Percentiles rank a stretch among this genome's conserved stretches.
Conservation (phyloP, 805 yeast species). For the Nakazawaea holstii region DNA sequence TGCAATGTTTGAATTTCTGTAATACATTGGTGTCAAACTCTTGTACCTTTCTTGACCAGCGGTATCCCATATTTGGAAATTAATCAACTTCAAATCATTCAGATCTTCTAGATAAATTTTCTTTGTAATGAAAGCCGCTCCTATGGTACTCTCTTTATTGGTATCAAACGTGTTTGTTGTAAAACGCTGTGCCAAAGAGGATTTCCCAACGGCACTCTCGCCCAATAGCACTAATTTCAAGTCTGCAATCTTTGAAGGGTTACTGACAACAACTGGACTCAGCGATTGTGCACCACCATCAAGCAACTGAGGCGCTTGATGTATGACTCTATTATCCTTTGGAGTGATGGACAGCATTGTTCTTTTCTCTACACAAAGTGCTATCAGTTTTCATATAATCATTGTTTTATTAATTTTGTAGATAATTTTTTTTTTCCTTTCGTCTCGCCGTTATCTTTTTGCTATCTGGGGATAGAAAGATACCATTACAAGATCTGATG, state of each 20-base stretch:
- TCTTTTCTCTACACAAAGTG: neutral
- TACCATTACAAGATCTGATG: too few species aligned
- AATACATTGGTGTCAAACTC: conserved; percentile 79
- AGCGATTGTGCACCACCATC: too few species aligned
- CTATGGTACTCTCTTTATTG: conserved; percentile 85
- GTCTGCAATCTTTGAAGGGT: conserved; percentile 25
- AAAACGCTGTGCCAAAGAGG: conserved; percentile 78
- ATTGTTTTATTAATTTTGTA: neutral
- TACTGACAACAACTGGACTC: neutral
- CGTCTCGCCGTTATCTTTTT: too few species aligned
- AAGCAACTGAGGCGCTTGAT: neutral
- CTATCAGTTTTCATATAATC: neutral
- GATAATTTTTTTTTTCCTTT: too few species aligned
- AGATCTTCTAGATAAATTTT: conserved; percentile 38
- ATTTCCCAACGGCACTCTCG: conserved; percentile 58
- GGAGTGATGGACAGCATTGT: too few species aligned
- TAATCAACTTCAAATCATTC: conserved; percentile 24
- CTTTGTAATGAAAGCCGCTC: conserved; percentile 97
- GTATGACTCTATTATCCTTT: too few species aligned
- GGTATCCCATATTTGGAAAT: conserved; percentile 85
- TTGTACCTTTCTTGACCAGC: conserved; percentile 93
- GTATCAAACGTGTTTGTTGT: conserved; percentile 68
- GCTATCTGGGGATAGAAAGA: too few species aligned
- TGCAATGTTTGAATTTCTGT: conserved; percentile 77
- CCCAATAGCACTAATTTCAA: conserved; percentile 33